Evolutionary conservation across 768 basidiomycete species (phyloP).

Genomic region (Termitomyces sp.): DNA sequence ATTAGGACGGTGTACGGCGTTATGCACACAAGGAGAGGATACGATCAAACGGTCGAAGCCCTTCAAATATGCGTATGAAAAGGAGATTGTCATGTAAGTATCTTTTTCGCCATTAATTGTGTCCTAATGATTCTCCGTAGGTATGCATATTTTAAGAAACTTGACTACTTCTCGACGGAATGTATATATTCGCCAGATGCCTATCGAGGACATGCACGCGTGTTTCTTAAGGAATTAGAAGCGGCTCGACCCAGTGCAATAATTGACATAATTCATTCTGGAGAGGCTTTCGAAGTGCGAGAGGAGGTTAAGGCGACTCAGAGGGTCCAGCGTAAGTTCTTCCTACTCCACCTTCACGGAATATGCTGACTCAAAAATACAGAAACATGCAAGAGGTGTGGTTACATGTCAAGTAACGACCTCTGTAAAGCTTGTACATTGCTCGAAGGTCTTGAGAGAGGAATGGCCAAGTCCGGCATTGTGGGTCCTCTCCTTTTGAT

Average conservation of each 20-base stretch:
- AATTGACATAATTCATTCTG: slow-evolving; percentile 96
- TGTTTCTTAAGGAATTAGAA: slow-evolving; percentile 93
- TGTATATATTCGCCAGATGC: slow-evolving; percentile 99
- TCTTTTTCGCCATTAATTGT: not conserved
- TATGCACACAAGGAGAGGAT: slow-evolving; percentile 94
- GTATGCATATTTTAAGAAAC: slow-evolving; percentile 99
- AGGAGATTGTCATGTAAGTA: slow-evolving; percentile 96
- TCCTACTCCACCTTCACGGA: not conserved
- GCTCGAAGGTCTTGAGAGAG: slow-evolving; percentile 85
- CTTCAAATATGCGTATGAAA: slow-evolving; percentile 99
- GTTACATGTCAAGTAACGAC: slow-evolving; percentile 95
- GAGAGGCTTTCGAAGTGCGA: slow-evolving; percentile 84
- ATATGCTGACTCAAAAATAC: slow-evolving; percentile 7
- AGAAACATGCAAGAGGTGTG: slow-evolving; percentile 92
- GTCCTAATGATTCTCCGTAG: slow-evolving; percentile 31
- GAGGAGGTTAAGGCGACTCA: slow-evolving; percentile 82
- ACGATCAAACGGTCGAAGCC: slow-evolving; percentile 97
- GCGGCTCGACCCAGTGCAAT: slow-evolving; percentile 91
- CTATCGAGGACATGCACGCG: slow-evolving; percentile 93
- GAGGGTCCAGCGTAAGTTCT: slow-evolving; percentile 73
- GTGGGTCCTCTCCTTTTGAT: slow-evolving; percentile 34
- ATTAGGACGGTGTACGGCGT: slow-evolving; percentile 87
- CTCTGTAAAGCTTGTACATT: slow-evolving; percentile 94
- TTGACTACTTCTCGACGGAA: slow-evolving; percentile 98
- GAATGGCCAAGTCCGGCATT: slow-evolving; percentile 59